These are phyloP conservation scores for Cadophora malorum DNA, from an alignment of 2,329 filamentous ascomycete genomes.

Conservation along the genomic window DNA sequence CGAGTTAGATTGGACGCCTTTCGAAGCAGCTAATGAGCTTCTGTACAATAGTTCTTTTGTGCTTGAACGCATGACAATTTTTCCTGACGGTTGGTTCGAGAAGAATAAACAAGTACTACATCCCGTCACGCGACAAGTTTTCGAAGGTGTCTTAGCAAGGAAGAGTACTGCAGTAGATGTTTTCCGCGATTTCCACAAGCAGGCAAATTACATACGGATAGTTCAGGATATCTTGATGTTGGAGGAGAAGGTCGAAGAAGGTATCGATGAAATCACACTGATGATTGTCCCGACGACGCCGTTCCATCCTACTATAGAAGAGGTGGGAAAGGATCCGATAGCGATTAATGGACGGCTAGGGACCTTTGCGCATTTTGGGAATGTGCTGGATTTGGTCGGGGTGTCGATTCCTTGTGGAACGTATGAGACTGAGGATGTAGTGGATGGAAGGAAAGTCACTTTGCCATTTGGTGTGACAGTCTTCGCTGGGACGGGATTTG, in stretches of 20 bases:
- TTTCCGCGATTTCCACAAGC: conserved; percentile 55
- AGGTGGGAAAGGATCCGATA: conserved; percentile 58
- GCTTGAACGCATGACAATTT: conserved; percentile 54
- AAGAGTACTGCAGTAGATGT: conserved; percentile 53
- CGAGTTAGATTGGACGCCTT: conserved; percentile 52
- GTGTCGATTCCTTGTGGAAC: conserved; percentile 44
- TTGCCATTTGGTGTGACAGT: conserved; percentile 55
- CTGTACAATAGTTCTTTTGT: conserved; percentile 61
- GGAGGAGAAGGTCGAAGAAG: conserved; percentile 23
- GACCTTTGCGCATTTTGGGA: conserved; percentile 59
- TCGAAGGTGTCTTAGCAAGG: conserved; percentile 45
- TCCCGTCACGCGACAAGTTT: conserved; percentile 55
- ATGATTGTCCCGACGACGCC: conserved; percentile 60
- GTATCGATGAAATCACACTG: conserved; percentile 46
- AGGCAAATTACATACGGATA: conserved; percentile 51
- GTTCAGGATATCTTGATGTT: conserved; percentile 49
- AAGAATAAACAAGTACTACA: conserved; percentile 57
- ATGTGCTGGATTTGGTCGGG: conserved; percentile 59
- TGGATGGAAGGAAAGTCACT: conserved; percentile 28
- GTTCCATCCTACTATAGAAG: conserved; percentile 53
- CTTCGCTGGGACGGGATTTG: conserved; percentile 49
- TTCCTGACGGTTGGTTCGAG: conserved; percentile 49
- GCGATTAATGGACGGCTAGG: conserved; percentile 55
- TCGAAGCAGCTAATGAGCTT: conserved; percentile 56
- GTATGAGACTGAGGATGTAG: conserved; percentile 32